These are phyloP conservation scores for Colletotrichum australisinense DNA, from an alignment of 2,329 filamentous ascomycete species.

Conservation along the genomic window DNA sequence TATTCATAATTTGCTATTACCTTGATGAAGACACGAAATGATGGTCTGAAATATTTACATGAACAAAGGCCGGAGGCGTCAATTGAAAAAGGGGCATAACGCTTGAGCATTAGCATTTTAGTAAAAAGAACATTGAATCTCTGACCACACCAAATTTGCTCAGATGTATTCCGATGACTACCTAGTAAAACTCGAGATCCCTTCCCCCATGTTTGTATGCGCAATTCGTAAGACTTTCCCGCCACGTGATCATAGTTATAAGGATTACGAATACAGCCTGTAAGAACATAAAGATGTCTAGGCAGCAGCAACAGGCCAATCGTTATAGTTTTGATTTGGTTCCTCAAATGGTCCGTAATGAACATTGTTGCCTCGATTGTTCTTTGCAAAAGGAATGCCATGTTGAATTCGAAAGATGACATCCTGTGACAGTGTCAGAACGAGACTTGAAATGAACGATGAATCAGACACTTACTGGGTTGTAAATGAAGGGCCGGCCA, in stretches of 20 bases:
- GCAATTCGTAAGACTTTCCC: background rate
- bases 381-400: background rate
- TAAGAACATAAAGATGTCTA: background rate
- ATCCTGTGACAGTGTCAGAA: background rate
- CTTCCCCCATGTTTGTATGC: background rate
- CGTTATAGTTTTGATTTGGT: conserved; percentile 1
- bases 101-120: background rate
- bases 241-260: background rate
- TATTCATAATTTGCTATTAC: background rate
- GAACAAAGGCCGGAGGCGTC: background rate
- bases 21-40: background rate
- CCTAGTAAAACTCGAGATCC: background rate
- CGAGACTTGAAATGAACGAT: background rate
- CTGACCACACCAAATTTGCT: background rate
- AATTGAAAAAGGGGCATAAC: background rate
- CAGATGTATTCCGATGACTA: background rate
- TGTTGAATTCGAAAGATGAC: background rate
- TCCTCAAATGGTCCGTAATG: conserved; percentile 1
- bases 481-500: conserved; percentile 23
- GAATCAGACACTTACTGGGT: conserved; percentile 12
- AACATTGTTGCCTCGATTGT: background rate
- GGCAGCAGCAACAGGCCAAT: background rate
- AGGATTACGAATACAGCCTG: background rate
- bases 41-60: background rate
- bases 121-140: background rate